Base-by-base conservation (phyloP, 345 rosid genomes). In the Lagerstroemia speciosa region DNA sequence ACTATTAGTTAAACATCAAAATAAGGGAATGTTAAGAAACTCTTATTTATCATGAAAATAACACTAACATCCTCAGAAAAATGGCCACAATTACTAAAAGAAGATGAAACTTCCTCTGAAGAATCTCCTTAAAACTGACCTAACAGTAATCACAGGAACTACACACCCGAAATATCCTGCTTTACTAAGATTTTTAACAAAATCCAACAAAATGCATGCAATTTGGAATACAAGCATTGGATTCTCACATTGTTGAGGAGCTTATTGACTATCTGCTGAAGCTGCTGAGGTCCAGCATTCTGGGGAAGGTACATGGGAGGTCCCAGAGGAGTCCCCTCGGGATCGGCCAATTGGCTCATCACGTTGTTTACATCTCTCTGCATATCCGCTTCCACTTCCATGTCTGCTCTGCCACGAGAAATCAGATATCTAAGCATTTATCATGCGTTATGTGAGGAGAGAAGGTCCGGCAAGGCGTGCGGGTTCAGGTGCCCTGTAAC, bases 221-320 rank as follows among this genome's bases (percentile, higher is more conserved):
- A 58, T 14, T 12, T 10, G 20, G 63, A 27, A 30, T 26, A 30
- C 29, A 27, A 7, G 29, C 34, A 58, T 58, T 29, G 63, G 48
- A 38, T 34, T 41, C 17, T 29, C 82, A 92, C 96, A 71, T 86
- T 89, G 63, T 76, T 74, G 62, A 91, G 96, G 76, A 91, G 90
- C 74, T 78, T 78, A 64, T 94, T 94, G 77, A 94, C 97, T 71
- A 94, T 91, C 64, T 83, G 89, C 32, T 83, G 88, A 75, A 89
- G 98, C 75, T 91, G 98, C 36, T 76, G 82, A 19, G 98, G 98
- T 53, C 90, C 89, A 12, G 87, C 86, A 66, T 77, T 84, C 69
- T 87, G 98, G 7, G 99, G 98, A 37, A 95, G 83, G 79, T 86
- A 92, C 82, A 88, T 76, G 32, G 96, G 77, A 71, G 91, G 83